Percentiles rank a stretch among this genome's conserved stretches.
Conservation (phyloP, 1,284 basidiomycete species). For the Ustilago crameri region DNA sequence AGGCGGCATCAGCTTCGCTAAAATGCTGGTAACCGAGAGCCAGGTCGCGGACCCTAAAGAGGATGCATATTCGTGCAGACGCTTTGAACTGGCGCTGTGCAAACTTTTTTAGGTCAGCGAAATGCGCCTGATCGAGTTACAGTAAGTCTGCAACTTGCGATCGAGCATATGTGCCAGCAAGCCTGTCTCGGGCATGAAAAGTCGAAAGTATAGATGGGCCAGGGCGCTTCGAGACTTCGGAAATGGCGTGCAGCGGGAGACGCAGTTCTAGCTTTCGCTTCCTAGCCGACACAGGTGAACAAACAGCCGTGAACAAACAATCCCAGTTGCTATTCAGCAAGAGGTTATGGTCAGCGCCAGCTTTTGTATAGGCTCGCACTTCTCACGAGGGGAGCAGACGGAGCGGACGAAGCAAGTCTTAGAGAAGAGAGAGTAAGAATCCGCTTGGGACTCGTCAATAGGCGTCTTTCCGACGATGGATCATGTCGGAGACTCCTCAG, state of each 20-base stretch:
- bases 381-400: background rate
- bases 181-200: background rate
- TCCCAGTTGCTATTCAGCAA: background rate
- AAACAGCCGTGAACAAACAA: constrained; percentile 11
- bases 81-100: background rate
- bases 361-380: background rate
- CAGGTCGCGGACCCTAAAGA: background rate
- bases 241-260: constrained; percentile 13
- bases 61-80: background rate
- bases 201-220: background rate
- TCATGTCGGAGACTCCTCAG: no score
- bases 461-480: no score
- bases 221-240: background rate
- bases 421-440: no score
- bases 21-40: background rate
- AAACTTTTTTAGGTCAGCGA: background rate
- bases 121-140: no score
- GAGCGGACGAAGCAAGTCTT: no score
- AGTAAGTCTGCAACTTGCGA: no score
- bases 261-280: no score
- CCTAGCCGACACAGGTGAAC: constrained; percentile 12
- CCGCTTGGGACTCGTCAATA: no score
- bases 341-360: background rate
- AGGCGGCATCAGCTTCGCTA: background rate
- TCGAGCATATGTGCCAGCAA: background rate